These are phyloP conservation scores for Aureobasidium leucospermi DNA, from an alignment of 2,329 filamentous ascomycete genomes.

Conservation along the genomic window DNA sequence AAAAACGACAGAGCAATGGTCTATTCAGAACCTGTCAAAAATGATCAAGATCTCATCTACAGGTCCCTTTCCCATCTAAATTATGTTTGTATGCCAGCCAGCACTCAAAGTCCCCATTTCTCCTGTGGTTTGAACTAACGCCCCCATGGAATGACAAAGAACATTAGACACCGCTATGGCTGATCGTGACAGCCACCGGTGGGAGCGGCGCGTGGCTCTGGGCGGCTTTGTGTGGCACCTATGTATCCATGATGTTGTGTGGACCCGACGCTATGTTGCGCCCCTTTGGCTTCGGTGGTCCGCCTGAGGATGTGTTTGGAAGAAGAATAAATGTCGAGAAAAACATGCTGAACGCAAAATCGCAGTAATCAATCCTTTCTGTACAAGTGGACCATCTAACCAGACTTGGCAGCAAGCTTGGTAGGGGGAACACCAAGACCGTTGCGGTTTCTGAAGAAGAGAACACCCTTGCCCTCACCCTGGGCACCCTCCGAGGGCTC, in stretches of 20 bases:
- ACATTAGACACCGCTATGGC: neutral
- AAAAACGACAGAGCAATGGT: constrained; percentile 8
- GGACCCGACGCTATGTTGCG: neutral
- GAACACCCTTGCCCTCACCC: constrained; percentile 73
- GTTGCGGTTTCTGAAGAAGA: constrained; percentile 96
- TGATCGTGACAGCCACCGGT: neutral
- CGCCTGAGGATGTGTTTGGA: neutral
- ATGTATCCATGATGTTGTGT: neutral
- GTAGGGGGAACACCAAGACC: constrained; percentile 61
- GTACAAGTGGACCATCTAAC: constrained; percentile 1
- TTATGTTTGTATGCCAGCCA: neutral
- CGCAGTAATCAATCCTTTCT: constrained; percentile 4
- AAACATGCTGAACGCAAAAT: constrained; percentile 11
- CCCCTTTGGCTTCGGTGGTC: neutral
- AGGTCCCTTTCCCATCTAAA: neutral
- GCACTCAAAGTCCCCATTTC: neutral
- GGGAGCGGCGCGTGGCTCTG: constrained; percentile 4
- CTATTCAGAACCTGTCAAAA: neutral
- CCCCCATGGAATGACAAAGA: neutral
- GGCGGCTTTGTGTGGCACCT: neutral
- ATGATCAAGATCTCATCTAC: neutral
- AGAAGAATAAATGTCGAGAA: neutral
- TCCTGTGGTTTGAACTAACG: neutral
- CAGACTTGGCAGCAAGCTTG: constrained; percentile 20
- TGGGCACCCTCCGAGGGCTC: constrained; percentile 78